Conservation (phyloP, 345 rosid genomes). For the Melastoma malabathricum region DNA sequence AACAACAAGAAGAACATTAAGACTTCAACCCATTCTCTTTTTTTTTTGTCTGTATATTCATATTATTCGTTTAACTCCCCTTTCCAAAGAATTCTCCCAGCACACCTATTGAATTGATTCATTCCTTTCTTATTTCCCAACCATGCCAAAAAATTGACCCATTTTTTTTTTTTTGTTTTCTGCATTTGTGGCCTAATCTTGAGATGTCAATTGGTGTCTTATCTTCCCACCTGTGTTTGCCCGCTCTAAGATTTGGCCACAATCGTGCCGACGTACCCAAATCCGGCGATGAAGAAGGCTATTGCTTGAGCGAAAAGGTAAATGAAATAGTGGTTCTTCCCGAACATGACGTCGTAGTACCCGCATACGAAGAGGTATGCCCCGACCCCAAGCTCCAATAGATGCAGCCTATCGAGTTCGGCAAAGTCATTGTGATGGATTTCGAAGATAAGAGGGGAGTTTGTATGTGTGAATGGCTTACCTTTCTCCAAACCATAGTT, state of each 20-base stretch:
- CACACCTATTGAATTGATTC: too few relatives aligned
- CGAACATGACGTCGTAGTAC: constrained; percentile 45
- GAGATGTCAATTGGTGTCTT: too few relatives aligned
- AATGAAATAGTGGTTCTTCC: constrained; percentile 52
- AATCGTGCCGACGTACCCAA: constrained; percentile 60
- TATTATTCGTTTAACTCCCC: too few relatives aligned
- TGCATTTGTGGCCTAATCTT: too few relatives aligned
- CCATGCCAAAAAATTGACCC: too few relatives aligned
- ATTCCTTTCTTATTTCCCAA: too few relatives aligned
- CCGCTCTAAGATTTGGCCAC: constrained; percentile 23
- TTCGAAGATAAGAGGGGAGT: not conserved
- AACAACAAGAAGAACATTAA: too few relatives aligned
- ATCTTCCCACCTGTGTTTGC: not conserved
- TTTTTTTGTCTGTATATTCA: not conserved
- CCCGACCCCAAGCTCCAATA: constrained; percentile 65
- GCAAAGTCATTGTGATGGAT: not conserved
- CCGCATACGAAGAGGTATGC: constrained; percentile 63
- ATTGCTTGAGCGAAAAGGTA: constrained; percentile 65
- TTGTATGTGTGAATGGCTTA: constrained; percentile 2
- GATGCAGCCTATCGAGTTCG: constrained; percentile 33
- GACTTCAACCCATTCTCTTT: too few relatives aligned
- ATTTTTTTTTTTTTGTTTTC: too few relatives aligned
- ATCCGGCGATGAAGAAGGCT: constrained; percentile 70
- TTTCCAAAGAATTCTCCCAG: too few relatives aligned
- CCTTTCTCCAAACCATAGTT: constrained; percentile 63